Base-by-base conservation (phyloP, 2,329 filamentous ascomycete genomes). In the Penicillium sclerotigenum region DNA sequence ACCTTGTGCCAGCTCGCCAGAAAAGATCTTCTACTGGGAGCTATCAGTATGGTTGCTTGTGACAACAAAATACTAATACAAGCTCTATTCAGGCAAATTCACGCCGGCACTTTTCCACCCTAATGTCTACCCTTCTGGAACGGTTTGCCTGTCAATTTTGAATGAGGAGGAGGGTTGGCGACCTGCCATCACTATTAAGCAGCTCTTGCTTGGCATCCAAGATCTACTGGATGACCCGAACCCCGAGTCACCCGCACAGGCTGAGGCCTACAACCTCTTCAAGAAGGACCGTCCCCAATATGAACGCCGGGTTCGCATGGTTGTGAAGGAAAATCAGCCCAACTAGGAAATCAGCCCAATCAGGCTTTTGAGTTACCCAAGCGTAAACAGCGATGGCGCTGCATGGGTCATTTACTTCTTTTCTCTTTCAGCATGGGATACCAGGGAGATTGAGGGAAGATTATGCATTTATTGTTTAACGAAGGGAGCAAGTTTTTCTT, bases 151-250 rank as follows among this genome's bases (percentile, higher is more conserved):
- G 22, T 96, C 91, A 28, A 99, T 99, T 64, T 79, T 99, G 63
- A 99, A 97, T 77, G 95, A 99, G 74, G 94, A 99, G 68, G 94
- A 99, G 73, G 92, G 90, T 7, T 99, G 95, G 94, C 95, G 96
- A 75, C 95, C 94, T 1, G 93, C 94, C 7, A 99, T 99, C 69
- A 99, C 94, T 0, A 91, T 99, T 73, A 97, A 97, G 78, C 91
- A 97, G 77, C 97, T 99, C 61, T 83, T 97, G 6, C 83, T 97
- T 1, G 94, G 94, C 47, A 96, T 99, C 56, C 94, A 99, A 75
- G 93, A 96, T 67, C 84, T 99, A 1, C 86, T 99, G 38, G 88
- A 99, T 73, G 93, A 97, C 68, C 94, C 95, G 16, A 99, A 99
- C 71, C 94, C 93, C 3, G 94, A 99, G 48, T 96, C 91, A 1